phyloP scores from a whole-genome alignment of 805 yeast genomes.

The Candida tammaniensis region DNA sequence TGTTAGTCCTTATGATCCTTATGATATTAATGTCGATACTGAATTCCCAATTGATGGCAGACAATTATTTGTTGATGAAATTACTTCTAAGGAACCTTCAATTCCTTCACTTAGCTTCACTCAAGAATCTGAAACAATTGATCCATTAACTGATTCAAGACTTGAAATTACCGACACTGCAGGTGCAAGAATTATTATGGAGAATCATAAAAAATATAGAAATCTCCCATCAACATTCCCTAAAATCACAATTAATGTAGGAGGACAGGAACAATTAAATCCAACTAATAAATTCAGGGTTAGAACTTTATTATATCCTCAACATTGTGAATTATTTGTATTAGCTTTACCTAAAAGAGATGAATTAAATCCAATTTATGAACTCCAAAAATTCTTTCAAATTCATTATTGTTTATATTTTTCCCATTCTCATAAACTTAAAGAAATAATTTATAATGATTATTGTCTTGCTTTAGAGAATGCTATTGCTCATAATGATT shows the following conservation, averaged over 20 bases:
- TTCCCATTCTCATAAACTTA: constrained; percentile 32
- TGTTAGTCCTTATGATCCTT: constrained; percentile 41
- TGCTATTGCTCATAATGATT: constrained; percentile 31
- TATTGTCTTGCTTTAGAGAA: constrained; percentile 31
- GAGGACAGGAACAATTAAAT: constrained; percentile 19
- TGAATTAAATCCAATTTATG: constrained; percentile 61
- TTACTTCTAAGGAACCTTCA: constrained; percentile 17
- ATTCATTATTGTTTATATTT: constrained; percentile 40
- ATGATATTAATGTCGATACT: constrained; percentile 32
- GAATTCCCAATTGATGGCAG: constrained; percentile 23
- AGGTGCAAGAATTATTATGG: constrained; percentile 29
- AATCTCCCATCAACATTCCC: constrained; percentile 38
- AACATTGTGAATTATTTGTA: constrained; percentile 48
- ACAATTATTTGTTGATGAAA: constrained; percentile 30
- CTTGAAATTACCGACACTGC: constrained; percentile 27
- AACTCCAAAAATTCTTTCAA: constrained; percentile 49
- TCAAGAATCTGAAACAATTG: constrained; percentile 7
- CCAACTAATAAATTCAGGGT: constrained; percentile 28
- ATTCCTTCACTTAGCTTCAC: constrained; percentile 21
- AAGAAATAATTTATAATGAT: constrained; percentile 28
- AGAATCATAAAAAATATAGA: constrained; percentile 28
- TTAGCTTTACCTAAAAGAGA: constrained; percentile 52
- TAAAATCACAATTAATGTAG: constrained; percentile 18
- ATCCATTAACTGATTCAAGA: constrained; percentile 13
- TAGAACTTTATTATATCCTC: constrained; percentile 39